Evolutionary conservation across 140 eudicot species (phyloP).

Genomic region (Oenanthe javanica): DNA sequence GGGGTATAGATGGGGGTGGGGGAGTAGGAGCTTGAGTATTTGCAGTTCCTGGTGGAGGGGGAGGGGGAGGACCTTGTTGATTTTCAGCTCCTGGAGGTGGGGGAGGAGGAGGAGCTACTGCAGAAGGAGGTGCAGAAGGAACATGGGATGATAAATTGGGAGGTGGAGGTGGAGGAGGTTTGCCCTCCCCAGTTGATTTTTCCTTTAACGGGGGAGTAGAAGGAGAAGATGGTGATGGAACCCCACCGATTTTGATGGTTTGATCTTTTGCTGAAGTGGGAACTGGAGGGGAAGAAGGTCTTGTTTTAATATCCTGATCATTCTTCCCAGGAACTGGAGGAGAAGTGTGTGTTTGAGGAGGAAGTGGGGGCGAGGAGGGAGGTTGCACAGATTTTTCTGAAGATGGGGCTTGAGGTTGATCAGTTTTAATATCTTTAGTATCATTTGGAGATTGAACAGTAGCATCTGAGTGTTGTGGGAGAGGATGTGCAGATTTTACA

Average conservation of each 20-base stretch:
- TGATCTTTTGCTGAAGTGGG: conserved; percentile 20
- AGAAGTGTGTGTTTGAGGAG: conserved; percentile 9
- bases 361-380: conserved; percentile 19
- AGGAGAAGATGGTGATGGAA: conserved; percentile 41
- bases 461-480: conserved; percentile 13
- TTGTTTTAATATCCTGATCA: conserved; percentile 13
- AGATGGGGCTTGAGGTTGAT: conserved; percentile 14
- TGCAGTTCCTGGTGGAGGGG: not conserved
- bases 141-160: conserved; percentile 15
- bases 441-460: too few species aligned
- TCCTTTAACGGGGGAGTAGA: conserved; percentile 29
- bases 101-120: not conserved
- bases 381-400: not conserved
- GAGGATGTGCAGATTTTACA: conserved; percentile 28
- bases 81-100: not conserved
- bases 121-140: conserved; percentile 14
- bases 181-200: conserved; percentile 6
- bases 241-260: conserved; percentile 11
- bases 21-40: conserved; percentile 27
- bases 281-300: conserved; percentile 16
- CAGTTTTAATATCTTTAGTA: conserved; percentile 5
- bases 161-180: conserved; percentile 25
- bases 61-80: not conserved
- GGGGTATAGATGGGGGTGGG: conserved; percentile 40
- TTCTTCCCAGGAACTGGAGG: conserved; percentile 15